A percentile compares a stretch with the other conserved stretches of the same genome.
Conservation (phyloP, 495 filamentous ascomycete species). For the Sphaerosporella brunnea region DNA sequence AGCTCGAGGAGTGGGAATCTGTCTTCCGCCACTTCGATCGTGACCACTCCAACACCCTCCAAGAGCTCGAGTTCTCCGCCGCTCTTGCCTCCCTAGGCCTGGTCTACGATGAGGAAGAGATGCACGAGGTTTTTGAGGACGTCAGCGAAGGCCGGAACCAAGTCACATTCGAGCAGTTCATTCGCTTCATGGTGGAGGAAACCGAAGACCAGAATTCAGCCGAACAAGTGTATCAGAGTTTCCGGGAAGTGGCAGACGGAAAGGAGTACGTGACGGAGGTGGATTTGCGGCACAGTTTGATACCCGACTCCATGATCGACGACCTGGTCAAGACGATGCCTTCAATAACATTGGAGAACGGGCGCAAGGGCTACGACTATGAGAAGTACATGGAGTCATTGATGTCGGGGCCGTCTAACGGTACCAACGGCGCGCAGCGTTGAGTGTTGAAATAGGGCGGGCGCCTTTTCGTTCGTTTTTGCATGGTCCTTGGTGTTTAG, state of each 20-base stretch:
- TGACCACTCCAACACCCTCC: slow-evolving; percentile 76
- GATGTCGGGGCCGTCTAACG: slow-evolving; percentile 16
- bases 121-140: slow-evolving; percentile 75
- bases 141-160: slow-evolving; percentile 55
- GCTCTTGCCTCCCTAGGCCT: slow-evolving; percentile 82
- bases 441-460: not conserved
- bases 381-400: slow-evolving; percentile 26
- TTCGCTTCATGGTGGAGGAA: slow-evolving; percentile 95
- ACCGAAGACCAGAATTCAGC: slow-evolving; percentile 97
- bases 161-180: slow-evolving; percentile 97
- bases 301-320: slow-evolving; percentile 89
- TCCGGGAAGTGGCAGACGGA: slow-evolving; percentile 91
- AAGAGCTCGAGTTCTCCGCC: slow-evolving; percentile 87
- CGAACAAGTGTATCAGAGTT: slow-evolving; percentile 92
- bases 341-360: slow-evolving; percentile 16
- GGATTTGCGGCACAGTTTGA: slow-evolving; percentile 80
- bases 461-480: not conserved
- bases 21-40: slow-evolving; percentile 96
- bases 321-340: slow-evolving; percentile 79
- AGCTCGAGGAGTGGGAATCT: slow-evolving; percentile 92
- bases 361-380: slow-evolving; percentile 24
- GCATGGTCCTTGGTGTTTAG: slow-evolving; percentile 1
- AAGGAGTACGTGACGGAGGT: slow-evolving; percentile 97
- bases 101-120: slow-evolving; percentile 88
- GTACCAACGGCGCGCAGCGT: slow-evolving; percentile 14